These are phyloP conservation scores for Cryphonectria radicalis DNA, from an alignment of 2,329 filamentous ascomycete species.

Conservation along the genomic window DNA sequence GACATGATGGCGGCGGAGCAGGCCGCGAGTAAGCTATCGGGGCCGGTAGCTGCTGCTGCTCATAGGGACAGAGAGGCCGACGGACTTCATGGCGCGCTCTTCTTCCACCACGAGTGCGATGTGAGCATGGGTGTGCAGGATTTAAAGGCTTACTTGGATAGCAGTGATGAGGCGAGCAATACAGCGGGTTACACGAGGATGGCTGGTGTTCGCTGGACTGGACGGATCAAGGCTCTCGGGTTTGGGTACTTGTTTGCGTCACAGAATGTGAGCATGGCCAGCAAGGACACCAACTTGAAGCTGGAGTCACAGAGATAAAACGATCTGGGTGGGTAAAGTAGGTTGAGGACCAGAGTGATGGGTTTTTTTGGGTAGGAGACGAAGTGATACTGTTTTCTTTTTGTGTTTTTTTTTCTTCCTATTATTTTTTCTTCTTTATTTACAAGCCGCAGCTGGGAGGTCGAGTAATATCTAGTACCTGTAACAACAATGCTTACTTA, in stretches of 20 bases:
- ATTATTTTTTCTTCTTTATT: neutral
- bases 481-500: too few species aligned
- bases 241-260: neutral
- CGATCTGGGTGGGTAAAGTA: neutral
- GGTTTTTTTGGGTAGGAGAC: neutral
- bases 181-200: neutral
- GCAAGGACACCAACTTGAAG: neutral
- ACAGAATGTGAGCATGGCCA: neutral
- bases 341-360: neutral
- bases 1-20: neutral
- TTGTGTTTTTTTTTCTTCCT: neutral
- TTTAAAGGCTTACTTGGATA: neutral
- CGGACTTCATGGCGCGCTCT: neutral
- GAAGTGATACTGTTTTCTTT: too few species aligned
- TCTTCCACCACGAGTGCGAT: neutral
- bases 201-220: neutral
- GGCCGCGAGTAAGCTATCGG: neutral
- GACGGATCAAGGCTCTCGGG: constrained; percentile 1
- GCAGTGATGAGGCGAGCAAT: neutral
- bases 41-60: neutral
- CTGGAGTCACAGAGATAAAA: neutral
- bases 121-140: neutral
- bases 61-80: neutral
- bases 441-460: neutral
- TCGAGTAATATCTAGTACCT: neutral